phyloP scores from a whole-genome alignment of 768 basidiomycete genomes.

The Omphalotus guepiniiformis region DNA sequence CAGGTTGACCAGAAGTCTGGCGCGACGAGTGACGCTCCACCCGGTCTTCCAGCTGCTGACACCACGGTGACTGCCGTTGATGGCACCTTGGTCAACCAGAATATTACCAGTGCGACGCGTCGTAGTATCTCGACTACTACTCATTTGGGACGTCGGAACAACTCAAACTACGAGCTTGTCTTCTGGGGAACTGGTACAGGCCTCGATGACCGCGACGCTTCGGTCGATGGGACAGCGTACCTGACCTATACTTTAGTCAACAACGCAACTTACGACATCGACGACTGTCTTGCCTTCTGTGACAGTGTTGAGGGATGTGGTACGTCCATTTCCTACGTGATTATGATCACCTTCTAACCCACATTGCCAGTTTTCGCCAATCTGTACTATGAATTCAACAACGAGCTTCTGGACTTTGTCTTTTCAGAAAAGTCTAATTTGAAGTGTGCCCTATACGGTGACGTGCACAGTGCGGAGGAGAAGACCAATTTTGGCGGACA shows the following conservation, averaged over 20 bases:
- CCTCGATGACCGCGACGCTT: constrained; percentile 33
- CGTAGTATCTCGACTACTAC: constrained; percentile 8
- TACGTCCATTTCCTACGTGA: constrained; percentile 20
- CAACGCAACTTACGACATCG: constrained; percentile 42
- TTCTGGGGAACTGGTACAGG: constrained; percentile 36
- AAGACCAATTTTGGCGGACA: constrained; percentile 45
- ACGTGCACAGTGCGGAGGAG: constrained; percentile 37
- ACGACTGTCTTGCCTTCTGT: constrained; percentile 40
- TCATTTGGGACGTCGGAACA: constrained; percentile 12
- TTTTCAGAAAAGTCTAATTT: constrained; percentile 37
- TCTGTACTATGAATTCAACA: constrained; percentile 47
- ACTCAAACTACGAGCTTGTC: constrained; percentile 28
- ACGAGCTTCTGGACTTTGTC: constrained; percentile 34
- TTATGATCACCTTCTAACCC: neutral
- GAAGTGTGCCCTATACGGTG: constrained; percentile 44
- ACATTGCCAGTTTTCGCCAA: constrained; percentile 43
- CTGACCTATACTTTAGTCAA: constrained; percentile 42
- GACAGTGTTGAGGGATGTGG: constrained; percentile 35
- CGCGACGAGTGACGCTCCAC: constrained; percentile 22
- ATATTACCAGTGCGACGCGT: neutral
- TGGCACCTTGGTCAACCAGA: constrained; percentile 29
- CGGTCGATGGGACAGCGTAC: constrained; percentile 44
- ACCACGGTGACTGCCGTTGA: constrained; percentile 42
- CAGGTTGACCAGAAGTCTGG: constrained; percentile 38
- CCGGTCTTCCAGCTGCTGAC: constrained; percentile 30